Evolutionary conservation across 1,139 yeast species (phyloP).

Genomic region (Blastobotrys buckinghamii): DNA sequence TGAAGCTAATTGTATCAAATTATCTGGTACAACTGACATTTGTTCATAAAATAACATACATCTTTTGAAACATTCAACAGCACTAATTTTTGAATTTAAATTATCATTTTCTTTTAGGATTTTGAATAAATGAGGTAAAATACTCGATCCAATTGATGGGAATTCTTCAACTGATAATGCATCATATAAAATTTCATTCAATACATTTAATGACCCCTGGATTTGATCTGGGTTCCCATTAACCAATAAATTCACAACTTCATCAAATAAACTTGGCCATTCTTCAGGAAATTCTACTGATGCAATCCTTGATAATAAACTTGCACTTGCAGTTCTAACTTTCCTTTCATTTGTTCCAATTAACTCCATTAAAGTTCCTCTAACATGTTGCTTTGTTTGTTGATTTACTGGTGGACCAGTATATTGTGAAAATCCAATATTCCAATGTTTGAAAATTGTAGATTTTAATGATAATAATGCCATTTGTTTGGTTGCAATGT

Average conservation of each 20-base stretch:
- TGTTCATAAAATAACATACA: conserved; percentile 27
- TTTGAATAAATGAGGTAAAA: conserved; percentile 21
- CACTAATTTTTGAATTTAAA: conserved; percentile 20
- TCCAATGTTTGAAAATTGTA: conserved; percentile 73
- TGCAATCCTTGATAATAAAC: conserved; percentile 78
- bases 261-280: conserved; percentile 71
- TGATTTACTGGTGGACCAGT: conserved; percentile 54
- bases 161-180: conserved; percentile 81
- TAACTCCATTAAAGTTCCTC: conserved; percentile 47
- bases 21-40: conserved; percentile 19
- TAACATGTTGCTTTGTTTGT: conserved; percentile 44
- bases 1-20: conserved; percentile 22
- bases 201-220: conserved; percentile 63
- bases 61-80: conserved; percentile 30
- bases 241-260: conserved; percentile 36
- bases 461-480: conserved; percentile 65
- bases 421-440: conserved; percentile 75
- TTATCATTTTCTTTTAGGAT: conserved; percentile 16
- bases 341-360: conserved; percentile 53
- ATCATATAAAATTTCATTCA: conserved; percentile 80
- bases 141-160: conserved; percentile 53
- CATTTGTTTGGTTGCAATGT: conserved; percentile 41
- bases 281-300: conserved; percentile 92
- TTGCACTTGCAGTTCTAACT: conserved; percentile 60
- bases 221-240: conserved; percentile 19